Evolutionary conservation across 805 yeast species (phyloP).

Genomic region (Maudiozyma barnettii): DNA sequence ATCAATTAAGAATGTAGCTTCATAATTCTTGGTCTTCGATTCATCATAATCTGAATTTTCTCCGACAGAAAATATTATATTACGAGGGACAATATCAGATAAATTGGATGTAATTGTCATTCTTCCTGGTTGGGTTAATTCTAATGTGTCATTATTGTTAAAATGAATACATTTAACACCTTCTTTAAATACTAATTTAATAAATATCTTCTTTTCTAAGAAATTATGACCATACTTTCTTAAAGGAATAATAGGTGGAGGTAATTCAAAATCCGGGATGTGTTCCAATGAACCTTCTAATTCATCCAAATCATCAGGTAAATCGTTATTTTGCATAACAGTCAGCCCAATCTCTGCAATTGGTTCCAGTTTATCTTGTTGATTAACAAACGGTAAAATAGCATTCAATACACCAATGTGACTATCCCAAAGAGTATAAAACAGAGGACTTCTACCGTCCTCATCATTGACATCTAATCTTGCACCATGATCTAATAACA

Average conservation of each 20-base stretch:
- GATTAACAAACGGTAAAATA: conserved; percentile 31
- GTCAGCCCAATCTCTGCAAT: conserved; percentile 1
- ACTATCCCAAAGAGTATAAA: conserved; percentile 92
- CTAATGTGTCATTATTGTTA: conserved; percentile 35
- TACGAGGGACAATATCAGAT: conserved; percentile 81
- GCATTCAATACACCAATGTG: conserved; percentile 73
- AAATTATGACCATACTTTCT: conserved; percentile 94
- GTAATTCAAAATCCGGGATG: conserved; percentile 84
- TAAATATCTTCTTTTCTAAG: conserved; percentile 77
- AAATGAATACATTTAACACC: conserved; percentile 37
- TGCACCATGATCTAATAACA: conserved; percentile 67
- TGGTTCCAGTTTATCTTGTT: neutral
- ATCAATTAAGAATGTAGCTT: conserved; percentile 75
- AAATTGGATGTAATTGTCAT: conserved; percentile 69
- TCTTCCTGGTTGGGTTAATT: conserved; percentile 58
- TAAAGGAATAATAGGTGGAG: conserved; percentile 93
- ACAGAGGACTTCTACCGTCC: conserved; percentile 69
- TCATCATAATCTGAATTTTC: conserved; percentile 6
- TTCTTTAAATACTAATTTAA: conserved; percentile 62
- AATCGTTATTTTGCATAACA: neutral
- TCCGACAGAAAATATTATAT: conserved; percentile 66
- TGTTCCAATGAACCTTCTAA: conserved; percentile 34
- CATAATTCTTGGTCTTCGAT: conserved; percentile 3
- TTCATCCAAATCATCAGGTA: conserved; percentile 15
- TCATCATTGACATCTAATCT: conserved; percentile 61